Evolutionary conservation across 257 asterid species (phyloP).

Genomic region (Plantago elongata): DNA sequence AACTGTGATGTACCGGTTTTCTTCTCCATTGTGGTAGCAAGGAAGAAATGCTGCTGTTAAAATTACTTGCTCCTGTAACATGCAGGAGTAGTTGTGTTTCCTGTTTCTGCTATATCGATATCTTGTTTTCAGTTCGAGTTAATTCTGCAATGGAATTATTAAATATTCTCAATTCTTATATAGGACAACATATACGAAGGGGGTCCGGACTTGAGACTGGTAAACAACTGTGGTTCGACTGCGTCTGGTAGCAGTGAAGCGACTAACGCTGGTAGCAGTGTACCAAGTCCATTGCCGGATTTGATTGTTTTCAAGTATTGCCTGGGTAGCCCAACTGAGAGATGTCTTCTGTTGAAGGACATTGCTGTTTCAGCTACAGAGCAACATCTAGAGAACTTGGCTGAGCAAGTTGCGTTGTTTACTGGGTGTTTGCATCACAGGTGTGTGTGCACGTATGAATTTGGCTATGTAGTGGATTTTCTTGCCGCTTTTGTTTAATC

Average conservation of each 20-base stretch:
- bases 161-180: no score
- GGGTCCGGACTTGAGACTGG: no score
- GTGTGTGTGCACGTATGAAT: conserved; percentile 26
- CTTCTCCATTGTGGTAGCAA: no score
- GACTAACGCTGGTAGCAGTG: not conserved
- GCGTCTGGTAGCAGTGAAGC: not conserved
- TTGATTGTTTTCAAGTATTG: conserved; percentile 74
- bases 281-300: conserved; percentile 43
- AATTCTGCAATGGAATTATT: no score
- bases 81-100: no score
- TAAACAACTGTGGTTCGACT: no score
- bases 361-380: conserved; percentile 52
- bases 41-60: no score
- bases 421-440: conserved; percentile 89
- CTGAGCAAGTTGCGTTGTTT: conserved; percentile 63
- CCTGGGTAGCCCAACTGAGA: conserved; percentile 66
- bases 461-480: not conserved
- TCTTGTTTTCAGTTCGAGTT: no score
- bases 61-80: no score
- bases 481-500: conserved; percentile 4
- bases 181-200: no score
- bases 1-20: no score
- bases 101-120: no score
- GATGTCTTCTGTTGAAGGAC: conserved; percentile 75
- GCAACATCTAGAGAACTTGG: conserved; percentile 56